Conservation (phyloP, 306 rosid genomes). For the Cucurbita pepo region DNA sequence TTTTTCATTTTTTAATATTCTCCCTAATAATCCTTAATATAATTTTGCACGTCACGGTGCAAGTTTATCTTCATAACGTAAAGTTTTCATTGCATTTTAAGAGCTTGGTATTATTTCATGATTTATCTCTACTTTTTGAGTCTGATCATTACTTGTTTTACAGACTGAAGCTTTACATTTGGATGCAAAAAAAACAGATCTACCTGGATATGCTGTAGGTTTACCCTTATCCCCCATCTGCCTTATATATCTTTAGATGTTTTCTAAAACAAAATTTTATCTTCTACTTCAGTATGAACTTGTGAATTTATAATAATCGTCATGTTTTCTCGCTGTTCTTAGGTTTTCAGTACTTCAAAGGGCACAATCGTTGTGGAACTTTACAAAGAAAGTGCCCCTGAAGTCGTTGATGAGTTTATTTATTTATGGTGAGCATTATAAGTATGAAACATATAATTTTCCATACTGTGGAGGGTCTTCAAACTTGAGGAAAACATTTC, state of each 20-base stretch:
- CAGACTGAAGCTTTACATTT: slow-evolving; percentile 25
- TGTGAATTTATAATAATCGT: not conserved
- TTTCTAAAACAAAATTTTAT: not conserved
- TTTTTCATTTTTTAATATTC: slow-evolving; percentile 1
- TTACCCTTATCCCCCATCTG: slow-evolving; percentile 1
- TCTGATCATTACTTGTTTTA: slow-evolving; percentile 2
- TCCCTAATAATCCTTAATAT: not conserved
- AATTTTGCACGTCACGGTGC: not conserved
- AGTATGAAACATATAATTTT: not conserved
- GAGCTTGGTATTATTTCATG: not conserved
- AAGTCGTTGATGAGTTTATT: slow-evolving; percentile 91
- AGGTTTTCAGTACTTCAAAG: slow-evolving; percentile 82
- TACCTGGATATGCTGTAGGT: slow-evolving; percentile 64
- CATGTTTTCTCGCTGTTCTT: not conserved
- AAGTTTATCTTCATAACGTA: not conserved
- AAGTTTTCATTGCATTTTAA: not conserved
- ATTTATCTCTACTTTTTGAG: slow-evolving; percentile 1
- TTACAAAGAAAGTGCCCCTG: slow-evolving; percentile 81
- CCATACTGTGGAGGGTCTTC: not conserved
- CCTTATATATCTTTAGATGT: not conserved
- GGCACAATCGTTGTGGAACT: slow-evolving; percentile 59
- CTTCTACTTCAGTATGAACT: not conserved
- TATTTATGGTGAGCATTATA: slow-evolving; percentile 71
- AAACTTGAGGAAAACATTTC: not conserved
- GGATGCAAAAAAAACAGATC: slow-evolving; percentile 44